Conservation (phyloP, 1,284 basidiomycete genomes). For the Hymenochaete sp. region DNA sequence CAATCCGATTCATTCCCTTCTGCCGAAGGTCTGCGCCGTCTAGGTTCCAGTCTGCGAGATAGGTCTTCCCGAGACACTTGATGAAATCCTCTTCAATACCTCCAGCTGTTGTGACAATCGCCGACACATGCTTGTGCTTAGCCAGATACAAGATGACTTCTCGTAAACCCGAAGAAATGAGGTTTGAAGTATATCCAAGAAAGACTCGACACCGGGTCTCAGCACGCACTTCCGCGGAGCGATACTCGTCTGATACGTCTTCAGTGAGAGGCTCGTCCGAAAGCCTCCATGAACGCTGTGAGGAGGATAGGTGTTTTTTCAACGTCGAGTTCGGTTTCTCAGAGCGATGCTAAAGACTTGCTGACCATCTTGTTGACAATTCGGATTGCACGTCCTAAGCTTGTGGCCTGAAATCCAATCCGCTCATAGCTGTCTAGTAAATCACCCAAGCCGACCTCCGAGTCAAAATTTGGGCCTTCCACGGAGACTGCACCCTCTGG, state of each 20-base stretch:
- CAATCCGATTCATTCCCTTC: constrained; percentile 92
- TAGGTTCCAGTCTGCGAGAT: constrained; percentile 88
- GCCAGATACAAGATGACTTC: constrained; percentile 92
- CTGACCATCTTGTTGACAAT: constrained; percentile 86
- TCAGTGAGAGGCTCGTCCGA: constrained; percentile 67
- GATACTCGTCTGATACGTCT: constrained; percentile 61
- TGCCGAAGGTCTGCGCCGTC: constrained; percentile 84
- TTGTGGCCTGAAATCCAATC: constrained; percentile 95
- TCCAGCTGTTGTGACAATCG: constrained; percentile 94
- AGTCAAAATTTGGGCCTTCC: constrained; percentile 82
- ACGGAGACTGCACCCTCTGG: constrained; percentile 67
- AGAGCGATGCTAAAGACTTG: constrained; percentile 7
- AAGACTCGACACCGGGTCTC: constrained; percentile 81
- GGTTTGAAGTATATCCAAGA: constrained; percentile 96
- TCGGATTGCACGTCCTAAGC: constrained; percentile 80
- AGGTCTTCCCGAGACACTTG: constrained; percentile 95
- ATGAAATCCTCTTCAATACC: constrained; percentile 99
- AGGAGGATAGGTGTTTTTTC: constrained; percentile 8
- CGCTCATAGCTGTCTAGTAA: constrained; percentile 77
- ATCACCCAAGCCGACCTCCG: constrained; percentile 55
- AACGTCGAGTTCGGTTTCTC: constrained; percentile 2
- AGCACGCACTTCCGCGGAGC: constrained; percentile 50
- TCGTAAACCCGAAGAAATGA: constrained; percentile 94
- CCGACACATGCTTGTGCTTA: constrained; percentile 86
- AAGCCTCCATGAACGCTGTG: constrained; percentile 71